These are phyloP conservation scores for Babesia ovis DNA, from an alignment of 169 alveolate genomes.

Conservation along the genomic window DNA sequence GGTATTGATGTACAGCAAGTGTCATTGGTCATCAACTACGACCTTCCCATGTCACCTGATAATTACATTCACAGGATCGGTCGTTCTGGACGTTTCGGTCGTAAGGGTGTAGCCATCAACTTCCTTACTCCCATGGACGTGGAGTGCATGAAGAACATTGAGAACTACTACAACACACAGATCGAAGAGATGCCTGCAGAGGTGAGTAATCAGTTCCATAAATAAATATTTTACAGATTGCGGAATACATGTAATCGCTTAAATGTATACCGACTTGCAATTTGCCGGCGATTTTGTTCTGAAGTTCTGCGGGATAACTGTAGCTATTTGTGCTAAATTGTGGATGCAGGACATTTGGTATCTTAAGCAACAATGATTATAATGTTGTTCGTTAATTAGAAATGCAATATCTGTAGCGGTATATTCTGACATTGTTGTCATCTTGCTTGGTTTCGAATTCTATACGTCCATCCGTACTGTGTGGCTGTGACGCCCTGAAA, in stretches of 20 bases:
- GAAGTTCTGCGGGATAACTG: conserved; percentile 4
- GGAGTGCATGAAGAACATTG: conserved; percentile 92
- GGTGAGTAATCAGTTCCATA: conserved; percentile 56
- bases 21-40: conserved; percentile 97
- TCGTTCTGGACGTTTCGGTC: conserved; percentile 99
- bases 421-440: neutral
- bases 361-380: conserved; percentile 9
- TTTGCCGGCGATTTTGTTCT: neutral
- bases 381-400: conserved; percentile 12
- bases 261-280: neutral
- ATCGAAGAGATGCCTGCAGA: conserved; percentile 99
- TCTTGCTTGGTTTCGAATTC: conserved; percentile 6
- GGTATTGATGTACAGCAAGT: conserved; percentile 99
- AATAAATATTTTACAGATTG: conserved; percentile 29
- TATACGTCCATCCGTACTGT: too few relatives aligned
- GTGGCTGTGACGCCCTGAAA: too few relatives aligned
- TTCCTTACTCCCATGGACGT: conserved; percentile 95
- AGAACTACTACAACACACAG: conserved; percentile 97
- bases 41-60: conserved; percentile 94
- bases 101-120: conserved; percentile 99
- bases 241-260: conserved; percentile 57
- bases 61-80: conserved; percentile 99
- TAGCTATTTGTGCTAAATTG: conserved; percentile 2
- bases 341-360: conserved; percentile 25
- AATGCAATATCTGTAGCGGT: conserved; percentile 34